Evolutionary conservation across 495 filamentous ascomycete genomes (phyloP).

Genomic region (Neurospora discreta): DNA sequence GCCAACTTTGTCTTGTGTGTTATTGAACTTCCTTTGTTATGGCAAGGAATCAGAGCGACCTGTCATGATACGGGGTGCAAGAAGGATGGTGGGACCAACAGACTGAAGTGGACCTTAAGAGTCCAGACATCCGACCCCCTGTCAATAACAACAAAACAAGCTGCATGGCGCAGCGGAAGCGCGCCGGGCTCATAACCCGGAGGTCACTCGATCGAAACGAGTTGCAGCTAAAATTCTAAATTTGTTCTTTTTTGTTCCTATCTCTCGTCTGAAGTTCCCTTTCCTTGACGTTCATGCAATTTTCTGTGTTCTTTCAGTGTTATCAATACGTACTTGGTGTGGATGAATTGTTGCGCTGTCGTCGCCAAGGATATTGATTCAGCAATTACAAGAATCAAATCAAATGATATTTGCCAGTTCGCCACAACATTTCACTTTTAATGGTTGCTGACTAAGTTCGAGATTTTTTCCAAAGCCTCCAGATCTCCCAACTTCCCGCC

Average conservation of each 20-base stretch:
- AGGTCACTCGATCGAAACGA: constrained; percentile 16
- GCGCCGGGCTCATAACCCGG: constrained; percentile 17
- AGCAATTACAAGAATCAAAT: neutral
- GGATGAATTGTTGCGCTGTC: neutral
- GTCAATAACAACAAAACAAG: neutral
- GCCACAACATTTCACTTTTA: no score
- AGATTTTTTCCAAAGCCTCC: no score
- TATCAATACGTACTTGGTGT: no score
- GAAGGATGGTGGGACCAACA: no score
- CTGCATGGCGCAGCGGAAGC: constrained; percentile 15
- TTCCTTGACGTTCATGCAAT: neutral
- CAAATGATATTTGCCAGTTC: neutral
- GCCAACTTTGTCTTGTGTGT: no score
- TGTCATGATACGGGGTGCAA: no score
- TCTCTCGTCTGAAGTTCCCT: neutral
- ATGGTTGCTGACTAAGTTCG: no score
- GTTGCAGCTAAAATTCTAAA: constrained; percentile 8
- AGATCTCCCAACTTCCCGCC: no score
- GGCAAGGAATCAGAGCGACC: no score
- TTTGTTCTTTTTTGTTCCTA: neutral
- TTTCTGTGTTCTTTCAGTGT: neutral
- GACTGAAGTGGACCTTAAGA: neutral
- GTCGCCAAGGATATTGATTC: neutral
- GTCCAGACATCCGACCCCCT: no score
- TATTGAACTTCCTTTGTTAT: no score